Percentiles rank a stretch among this genome's conserved stretches.
Conservation (phyloP, 1,284 basidiomycete genomes). For the Mycena citricolor region DNA sequence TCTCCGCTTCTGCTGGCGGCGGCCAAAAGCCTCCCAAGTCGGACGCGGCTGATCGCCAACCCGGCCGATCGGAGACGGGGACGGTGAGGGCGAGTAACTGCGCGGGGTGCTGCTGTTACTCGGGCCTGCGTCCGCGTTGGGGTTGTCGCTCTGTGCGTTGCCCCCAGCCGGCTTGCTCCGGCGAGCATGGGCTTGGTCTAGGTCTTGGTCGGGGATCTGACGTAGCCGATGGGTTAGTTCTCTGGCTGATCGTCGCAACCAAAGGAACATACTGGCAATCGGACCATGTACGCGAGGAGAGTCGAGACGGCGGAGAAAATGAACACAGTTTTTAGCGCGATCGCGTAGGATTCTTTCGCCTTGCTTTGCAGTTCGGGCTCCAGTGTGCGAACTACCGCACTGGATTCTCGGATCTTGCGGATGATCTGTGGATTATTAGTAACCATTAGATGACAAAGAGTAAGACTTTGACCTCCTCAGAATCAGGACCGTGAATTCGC, state of each 20-base stretch:
- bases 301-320: constrained; percentile 66
- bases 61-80: neutral
- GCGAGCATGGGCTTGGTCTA: constrained; percentile 8
- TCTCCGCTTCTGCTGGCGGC: constrained; percentile 29
- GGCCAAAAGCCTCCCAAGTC: constrained; percentile 5
- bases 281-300: constrained; percentile 60
- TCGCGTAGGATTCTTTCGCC: constrained; percentile 71
- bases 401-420: constrained; percentile 68
- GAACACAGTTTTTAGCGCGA: constrained; percentile 70
- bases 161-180: neutral
- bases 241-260: neutral
- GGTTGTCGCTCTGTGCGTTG: neutral
- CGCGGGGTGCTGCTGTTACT: neutral
- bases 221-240: neutral
- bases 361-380: constrained; percentile 57
- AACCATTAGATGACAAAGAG: neutral
- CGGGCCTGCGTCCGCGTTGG: constrained; percentile 2
- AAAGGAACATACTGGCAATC: constrained; percentile 54
- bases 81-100: neutral
- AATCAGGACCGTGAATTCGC: constrained; percentile 53
- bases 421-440: constrained; percentile 51
- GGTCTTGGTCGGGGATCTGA: constrained; percentile 16
- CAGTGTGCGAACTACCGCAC: constrained; percentile 60
- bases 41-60: neutral
- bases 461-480: constrained; percentile 49